phyloP scores from a whole-genome alignment of 2,329 filamentous ascomycete species.

The Epichloe gansuensis region DNA sequence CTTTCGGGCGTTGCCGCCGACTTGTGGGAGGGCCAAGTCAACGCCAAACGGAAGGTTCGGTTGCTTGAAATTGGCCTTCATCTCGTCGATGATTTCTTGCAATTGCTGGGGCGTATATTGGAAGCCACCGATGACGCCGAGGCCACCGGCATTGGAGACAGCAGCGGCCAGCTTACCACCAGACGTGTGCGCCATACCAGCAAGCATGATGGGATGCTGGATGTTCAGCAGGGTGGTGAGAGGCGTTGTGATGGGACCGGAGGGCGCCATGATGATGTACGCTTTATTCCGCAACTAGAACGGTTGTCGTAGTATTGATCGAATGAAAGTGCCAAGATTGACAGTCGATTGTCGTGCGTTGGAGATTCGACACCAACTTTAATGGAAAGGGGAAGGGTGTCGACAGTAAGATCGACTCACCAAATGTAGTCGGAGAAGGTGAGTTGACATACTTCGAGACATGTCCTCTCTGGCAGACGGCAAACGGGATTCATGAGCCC shows the following conservation, averaged over 20 bases:
- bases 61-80: slow-evolving; percentile 59
- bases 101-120: slow-evolving; percentile 64
- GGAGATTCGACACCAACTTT: too few relatives aligned
- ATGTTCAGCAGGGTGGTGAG: slow-evolving; percentile 70
- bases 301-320: too few relatives aligned
- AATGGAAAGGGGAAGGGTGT: too few relatives aligned
- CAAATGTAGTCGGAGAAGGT: too few relatives aligned
- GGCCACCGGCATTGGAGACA: slow-evolving; percentile 77
- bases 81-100: slow-evolving; percentile 68
- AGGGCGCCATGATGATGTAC: slow-evolving; percentile 22
- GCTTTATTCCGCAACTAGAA: background rate
- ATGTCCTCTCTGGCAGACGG: too few relatives aligned
- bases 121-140: slow-evolving; percentile 61
- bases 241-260: slow-evolving; percentile 56
- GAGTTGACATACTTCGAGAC: too few relatives aligned
- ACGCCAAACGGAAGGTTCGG: slow-evolving; percentile 74
- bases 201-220: slow-evolving; percentile 78
- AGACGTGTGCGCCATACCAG: slow-evolving; percentile 84
- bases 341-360: too few relatives aligned
- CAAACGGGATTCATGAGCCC: too few relatives aligned
- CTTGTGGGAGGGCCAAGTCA: slow-evolving; percentile 80
- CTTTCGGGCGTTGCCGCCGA: slow-evolving; percentile 70
- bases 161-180: slow-evolving; percentile 68
- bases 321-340: too few relatives aligned
- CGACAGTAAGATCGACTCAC: too few relatives aligned